A percentile compares a stretch with the other conserved stretches of the same genome.
These are phyloP conservation scores for Leishmania tropica DNA, from an alignment of 208 protist species.

Conservation along the genomic window DNA sequence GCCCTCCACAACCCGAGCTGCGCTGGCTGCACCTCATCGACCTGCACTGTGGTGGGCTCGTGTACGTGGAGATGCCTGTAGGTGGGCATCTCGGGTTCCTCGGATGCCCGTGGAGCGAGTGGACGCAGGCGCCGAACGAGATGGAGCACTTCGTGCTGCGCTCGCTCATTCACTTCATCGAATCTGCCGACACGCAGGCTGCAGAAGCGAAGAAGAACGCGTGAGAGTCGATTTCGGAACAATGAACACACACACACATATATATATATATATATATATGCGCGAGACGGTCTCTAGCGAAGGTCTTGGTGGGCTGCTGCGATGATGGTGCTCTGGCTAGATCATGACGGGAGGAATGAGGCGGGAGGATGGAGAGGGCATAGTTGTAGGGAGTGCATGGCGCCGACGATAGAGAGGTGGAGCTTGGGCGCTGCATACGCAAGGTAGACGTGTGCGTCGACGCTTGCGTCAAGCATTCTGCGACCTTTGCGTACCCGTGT, in stretches of 20 bases:
- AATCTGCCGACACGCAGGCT: too few species aligned
- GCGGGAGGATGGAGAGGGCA: neutral
- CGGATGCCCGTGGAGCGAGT: too few species aligned
- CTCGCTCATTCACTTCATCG: too few species aligned
- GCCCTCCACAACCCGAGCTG: slow-evolving; percentile 22
- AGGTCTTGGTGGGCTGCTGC: neutral
- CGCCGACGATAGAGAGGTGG: neutral
- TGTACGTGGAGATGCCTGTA: too few species aligned
- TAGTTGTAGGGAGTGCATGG: neutral
- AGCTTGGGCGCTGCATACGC: neutral
- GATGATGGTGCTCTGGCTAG: neutral
- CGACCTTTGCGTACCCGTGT: neutral
- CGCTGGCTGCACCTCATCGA: slow-evolving; percentile 37
- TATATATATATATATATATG: neutral
- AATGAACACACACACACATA: too few species aligned
- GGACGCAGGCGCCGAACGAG: too few species aligned
- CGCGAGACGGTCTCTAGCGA: neutral
- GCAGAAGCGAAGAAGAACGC: neutral
- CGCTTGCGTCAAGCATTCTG: neutral
- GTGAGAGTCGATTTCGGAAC: neutral
- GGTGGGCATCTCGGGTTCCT: too few species aligned
- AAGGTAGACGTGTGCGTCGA: neutral
- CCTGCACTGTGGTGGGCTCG: too few species aligned
- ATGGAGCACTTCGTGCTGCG: too few species aligned
- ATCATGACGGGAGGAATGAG: neutral